These are phyloP conservation scores for Rusavskia elegans DNA, from an alignment of 495 filamentous ascomycete species.

Conservation along the genomic window DNA sequence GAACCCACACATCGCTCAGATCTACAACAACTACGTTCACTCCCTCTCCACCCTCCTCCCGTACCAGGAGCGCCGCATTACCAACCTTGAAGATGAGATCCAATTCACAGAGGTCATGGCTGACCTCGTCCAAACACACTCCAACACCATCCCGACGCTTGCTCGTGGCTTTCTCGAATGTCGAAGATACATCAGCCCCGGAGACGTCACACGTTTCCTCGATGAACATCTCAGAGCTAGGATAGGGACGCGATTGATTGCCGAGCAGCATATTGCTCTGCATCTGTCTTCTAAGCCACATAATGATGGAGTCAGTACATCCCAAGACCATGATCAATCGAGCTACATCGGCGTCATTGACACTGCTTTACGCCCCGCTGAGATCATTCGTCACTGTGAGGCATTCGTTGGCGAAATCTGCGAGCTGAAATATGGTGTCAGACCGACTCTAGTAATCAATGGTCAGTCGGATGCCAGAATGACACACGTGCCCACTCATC, in stretches of 20 bases:
- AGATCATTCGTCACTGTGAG: slow-evolving; percentile 65
- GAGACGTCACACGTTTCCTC: slow-evolving; percentile 74
- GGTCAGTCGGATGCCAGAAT: slow-evolving; percentile 70
- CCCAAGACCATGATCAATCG: slow-evolving; percentile 34
- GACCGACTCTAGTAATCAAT: slow-evolving; percentile 65
- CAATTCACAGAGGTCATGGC: slow-evolving; percentile 82
- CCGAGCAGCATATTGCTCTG: slow-evolving; percentile 90
- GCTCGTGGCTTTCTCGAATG: slow-evolving; percentile 88
- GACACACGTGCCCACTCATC: slow-evolving; percentile 83
- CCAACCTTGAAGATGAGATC: slow-evolving; percentile 72
- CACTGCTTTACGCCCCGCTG: slow-evolving; percentile 69
- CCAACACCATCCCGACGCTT: slow-evolving; percentile 84
- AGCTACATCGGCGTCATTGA: slow-evolving; percentile 96
- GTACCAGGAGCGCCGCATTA: slow-evolving; percentile 62
- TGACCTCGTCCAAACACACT: slow-evolving; percentile 82
- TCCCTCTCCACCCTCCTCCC: slow-evolving; percentile 77
- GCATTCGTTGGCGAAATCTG: slow-evolving; percentile 89
- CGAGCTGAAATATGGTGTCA: slow-evolving; percentile 85
- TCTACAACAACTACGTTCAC: slow-evolving; percentile 90
- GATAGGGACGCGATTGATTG: slow-evolving; percentile 86
- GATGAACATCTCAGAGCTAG: slow-evolving; percentile 87
- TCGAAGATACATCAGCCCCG: slow-evolving; percentile 63
- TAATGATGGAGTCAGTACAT: slow-evolving; percentile 23
- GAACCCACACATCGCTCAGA: slow-evolving; percentile 78
- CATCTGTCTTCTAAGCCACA: slow-evolving; percentile 70